Base-by-base conservation (phyloP, 805 yeast species). In the Clavispora carvajalis region DNA sequence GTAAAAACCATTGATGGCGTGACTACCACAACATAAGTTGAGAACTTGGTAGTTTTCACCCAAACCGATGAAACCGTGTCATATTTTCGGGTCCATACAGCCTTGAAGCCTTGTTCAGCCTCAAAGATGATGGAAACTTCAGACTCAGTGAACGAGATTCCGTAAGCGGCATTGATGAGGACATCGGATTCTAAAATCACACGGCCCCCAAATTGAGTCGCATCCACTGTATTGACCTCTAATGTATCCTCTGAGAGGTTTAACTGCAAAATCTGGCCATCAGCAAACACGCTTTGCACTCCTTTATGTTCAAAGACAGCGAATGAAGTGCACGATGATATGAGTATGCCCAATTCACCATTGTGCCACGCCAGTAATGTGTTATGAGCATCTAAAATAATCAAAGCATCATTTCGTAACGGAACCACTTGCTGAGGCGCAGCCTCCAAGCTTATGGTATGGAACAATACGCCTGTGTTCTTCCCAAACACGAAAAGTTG, bases 401-500 rank as follows among this genome's bases (percentile, higher is more conserved):
- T 17, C 4, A 35, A 16, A 6, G 23, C 37, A 10, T 28, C 10
- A 5, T 28, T 28, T 5, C 19, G 16, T 5, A 28, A n/a, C 8
- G 31, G 19, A 2, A 15, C n/a, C 10, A 47, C 21, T 29, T 28
- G 37, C 1, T 25, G 19, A 1, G 46, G 44, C 5, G 46, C 40
- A 7, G 33, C 16, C 3, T 35, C 22, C 18, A 49, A 40, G 3
- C 15, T 15, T 8, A 41, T 36, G 4, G 42, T 24, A 22, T 39
- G 35, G 10, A 43, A 19, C 38, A 36, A 48, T 25, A 48, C 23
- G 8, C 53, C 53, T 7, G 41, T 37, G 3, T 29, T 8, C 21
- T 31, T 40, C 10, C 47, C 49, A 30, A 43, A 48, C 12, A 49
- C 33, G 21, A 44, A 34, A n/a, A 48, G 37, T 12, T 23, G 19